Evolutionary conservation across 1,139 yeast species (phyloP).

Genomic region (Debaryomyces nepalensis): DNA sequence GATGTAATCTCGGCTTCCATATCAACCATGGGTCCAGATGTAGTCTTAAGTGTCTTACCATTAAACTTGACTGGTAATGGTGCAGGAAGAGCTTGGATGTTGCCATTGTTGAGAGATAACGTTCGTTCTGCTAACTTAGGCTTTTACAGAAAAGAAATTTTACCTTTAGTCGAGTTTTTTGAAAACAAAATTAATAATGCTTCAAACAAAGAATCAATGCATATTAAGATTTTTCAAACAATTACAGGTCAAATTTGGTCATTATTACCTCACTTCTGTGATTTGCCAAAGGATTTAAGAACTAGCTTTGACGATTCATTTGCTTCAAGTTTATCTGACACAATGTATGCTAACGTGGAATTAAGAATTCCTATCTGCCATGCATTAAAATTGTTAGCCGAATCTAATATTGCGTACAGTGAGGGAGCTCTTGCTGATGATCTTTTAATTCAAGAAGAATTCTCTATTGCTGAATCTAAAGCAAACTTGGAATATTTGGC

Average conservation of each 20-base stretch:
- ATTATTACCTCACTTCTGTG: conserved; percentile 85
- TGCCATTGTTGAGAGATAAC: conserved; percentile 90
- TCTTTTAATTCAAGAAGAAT: conserved; percentile 60
- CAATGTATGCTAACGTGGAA: conserved; percentile 74
- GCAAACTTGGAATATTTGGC: conserved; percentile 66
- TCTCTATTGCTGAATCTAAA: conserved; percentile 60
- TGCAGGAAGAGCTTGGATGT: conserved; percentile 91
- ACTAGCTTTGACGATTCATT: conserved; percentile 70
- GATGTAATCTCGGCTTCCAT: conserved; percentile 79
- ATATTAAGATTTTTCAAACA: conserved; percentile 77
- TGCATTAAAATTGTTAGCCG: conserved; percentile 76
- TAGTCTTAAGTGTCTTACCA: conserved; percentile 74
- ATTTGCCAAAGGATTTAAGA: conserved; percentile 76
- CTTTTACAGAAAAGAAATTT: conserved; percentile 62
- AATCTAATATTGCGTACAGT: conserved; percentile 68
- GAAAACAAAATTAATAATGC: conserved; percentile 49
- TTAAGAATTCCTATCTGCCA: conserved; percentile 82
- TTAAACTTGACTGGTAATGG: conserved; percentile 60
- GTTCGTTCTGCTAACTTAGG: conserved; percentile 71
- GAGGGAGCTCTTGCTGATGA: conserved; percentile 64
- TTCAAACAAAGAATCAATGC: conserved; percentile 58
- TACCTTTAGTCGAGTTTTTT: conserved; percentile 72
- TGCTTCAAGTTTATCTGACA: conserved; percentile 76
- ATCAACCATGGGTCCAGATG: conserved; percentile 83
- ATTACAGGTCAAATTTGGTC: conserved; percentile 93